phyloP scores from a whole-genome alignment of 75 land plant species.

The Pinus albicaulis region DNA sequence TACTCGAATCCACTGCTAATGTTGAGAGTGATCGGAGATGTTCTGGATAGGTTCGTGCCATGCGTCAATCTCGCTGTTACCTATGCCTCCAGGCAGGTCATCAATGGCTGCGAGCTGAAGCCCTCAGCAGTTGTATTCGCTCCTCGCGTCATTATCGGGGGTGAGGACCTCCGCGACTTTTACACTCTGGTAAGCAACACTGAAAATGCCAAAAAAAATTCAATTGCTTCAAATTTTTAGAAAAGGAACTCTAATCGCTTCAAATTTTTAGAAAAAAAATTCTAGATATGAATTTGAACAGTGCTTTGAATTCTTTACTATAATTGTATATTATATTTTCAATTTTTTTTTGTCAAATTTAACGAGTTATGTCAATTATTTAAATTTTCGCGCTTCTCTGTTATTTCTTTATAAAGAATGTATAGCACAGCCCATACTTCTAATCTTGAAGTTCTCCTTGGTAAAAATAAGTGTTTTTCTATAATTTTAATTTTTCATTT shows the following conservation, averaged over 20 bases:
- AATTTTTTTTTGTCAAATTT: no score
- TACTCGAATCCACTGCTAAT: slow-evolving; percentile 40
- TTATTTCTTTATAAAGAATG: no score
- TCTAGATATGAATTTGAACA: no score
- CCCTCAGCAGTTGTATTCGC: slow-evolving; percentile 21
- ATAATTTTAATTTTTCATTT: no score
- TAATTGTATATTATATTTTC: no score
- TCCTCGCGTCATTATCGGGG: slow-evolving; percentile 36
- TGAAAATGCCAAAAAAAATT: background rate
- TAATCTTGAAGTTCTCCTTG: no score
- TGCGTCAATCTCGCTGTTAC: slow-evolving; percentile 18
- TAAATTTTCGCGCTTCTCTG: no score
- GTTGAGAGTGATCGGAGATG: slow-evolving; percentile 61
- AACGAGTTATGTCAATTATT: no score
- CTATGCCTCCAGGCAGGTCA: slow-evolving; percentile 44
- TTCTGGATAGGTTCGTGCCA: slow-evolving; percentile 47
- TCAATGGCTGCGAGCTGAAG: slow-evolving; percentile 49
- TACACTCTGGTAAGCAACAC: slow-evolving; percentile 38
- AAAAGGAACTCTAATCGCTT: no score
- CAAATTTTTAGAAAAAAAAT: no score
- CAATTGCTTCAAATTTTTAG: background rate
- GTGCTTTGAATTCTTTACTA: no score
- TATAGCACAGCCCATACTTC: no score
- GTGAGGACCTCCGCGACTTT: slow-evolving; percentile 17
- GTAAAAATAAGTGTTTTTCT: background rate